phyloP scores from a whole-genome alignment of 108 stramenopile genomes.

The Bacterosira constricta region DNA sequence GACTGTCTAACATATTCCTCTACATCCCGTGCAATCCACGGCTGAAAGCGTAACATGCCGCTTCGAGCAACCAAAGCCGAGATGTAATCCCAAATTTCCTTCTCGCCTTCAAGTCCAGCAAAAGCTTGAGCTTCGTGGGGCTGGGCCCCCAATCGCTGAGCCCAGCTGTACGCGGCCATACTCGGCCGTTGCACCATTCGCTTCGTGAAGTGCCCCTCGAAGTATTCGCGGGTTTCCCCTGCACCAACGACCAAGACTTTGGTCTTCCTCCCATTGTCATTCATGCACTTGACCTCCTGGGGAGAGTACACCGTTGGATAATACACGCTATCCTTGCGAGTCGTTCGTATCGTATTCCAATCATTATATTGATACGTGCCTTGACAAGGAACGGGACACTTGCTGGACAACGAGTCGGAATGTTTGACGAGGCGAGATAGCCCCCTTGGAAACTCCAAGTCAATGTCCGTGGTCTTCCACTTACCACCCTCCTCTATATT shows the following conservation, averaged over 20 bases:
- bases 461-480: background rate
- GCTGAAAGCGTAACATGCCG: constrained; percentile 26
- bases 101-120: background rate
- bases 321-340: background rate
- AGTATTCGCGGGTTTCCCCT: background rate
- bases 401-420: constrained; percentile 19
- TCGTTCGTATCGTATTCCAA: background rate
- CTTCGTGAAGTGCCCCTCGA: background rate
- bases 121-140: constrained; percentile 9
- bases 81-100: constrained; percentile 35
- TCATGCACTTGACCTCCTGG: background rate
- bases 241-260: background rate
- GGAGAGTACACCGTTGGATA: background rate
- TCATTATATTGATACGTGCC: constrained; percentile 1
- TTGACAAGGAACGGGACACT: constrained; percentile 22
- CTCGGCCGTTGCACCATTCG: background rate
- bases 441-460: constrained; percentile 4
- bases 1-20: constrained; percentile 6
- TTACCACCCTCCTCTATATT: constrained; percentile 4
- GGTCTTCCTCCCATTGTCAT: background rate
- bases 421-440: constrained; percentile 15
- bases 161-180: constrained; percentile 7
- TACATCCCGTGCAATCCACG: constrained; percentile 38
- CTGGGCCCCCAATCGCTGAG: constrained; percentile 18
- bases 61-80: constrained; percentile 14